Percentiles rank a stretch among this genome's conserved stretches.
These are phyloP conservation scores for Komagataella populi DNA, from an alignment of 805 yeast species.

Conservation along the genomic window DNA sequence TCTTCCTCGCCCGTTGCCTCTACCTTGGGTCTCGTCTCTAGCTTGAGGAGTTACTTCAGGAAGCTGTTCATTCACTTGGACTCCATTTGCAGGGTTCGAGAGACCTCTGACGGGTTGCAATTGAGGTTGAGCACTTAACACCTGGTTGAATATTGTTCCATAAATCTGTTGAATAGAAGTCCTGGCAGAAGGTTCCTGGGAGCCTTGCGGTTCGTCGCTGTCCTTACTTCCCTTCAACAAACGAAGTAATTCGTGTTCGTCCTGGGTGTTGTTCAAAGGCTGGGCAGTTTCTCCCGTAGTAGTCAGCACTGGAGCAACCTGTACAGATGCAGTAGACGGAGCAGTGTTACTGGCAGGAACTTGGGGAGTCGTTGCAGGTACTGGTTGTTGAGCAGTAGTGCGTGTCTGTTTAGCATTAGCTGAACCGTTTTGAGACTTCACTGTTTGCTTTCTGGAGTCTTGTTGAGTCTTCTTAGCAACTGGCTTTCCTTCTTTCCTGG, in stretches of 20 bases:
- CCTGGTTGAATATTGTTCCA: slow-evolving; percentile 15
- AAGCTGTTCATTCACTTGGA: neutral
- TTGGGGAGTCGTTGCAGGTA: slow-evolving; percentile 4
- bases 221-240: slow-evolving; percentile 24
- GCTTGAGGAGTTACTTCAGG: slow-evolving; percentile 1
- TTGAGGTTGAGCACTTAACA: slow-evolving; percentile 4
- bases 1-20: slow-evolving; percentile 5
- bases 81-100: slow-evolving; percentile 1
- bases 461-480: neutral
- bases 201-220: neutral
- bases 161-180: slow-evolving; percentile 14
- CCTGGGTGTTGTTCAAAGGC: slow-evolving; percentile 1
- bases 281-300: neutral
- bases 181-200: slow-evolving; percentile 1
- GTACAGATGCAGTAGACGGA: slow-evolving; percentile 2
- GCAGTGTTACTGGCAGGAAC: slow-evolving; percentile 8
- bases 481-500: neutral
- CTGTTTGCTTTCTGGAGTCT: neutral
- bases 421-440: slow-evolving; percentile 6
- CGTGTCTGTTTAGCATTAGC: slow-evolving; percentile 15
- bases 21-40: slow-evolving; percentile 1
- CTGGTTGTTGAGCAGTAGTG: slow-evolving; percentile 7
- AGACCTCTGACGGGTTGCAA: neutral
- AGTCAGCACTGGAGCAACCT: neutral
- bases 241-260: slow-evolving; percentile 28